Base-by-base conservation (phyloP, 2,329 filamentous ascomycete genomes). In the Ascochyta fabae region DNA sequence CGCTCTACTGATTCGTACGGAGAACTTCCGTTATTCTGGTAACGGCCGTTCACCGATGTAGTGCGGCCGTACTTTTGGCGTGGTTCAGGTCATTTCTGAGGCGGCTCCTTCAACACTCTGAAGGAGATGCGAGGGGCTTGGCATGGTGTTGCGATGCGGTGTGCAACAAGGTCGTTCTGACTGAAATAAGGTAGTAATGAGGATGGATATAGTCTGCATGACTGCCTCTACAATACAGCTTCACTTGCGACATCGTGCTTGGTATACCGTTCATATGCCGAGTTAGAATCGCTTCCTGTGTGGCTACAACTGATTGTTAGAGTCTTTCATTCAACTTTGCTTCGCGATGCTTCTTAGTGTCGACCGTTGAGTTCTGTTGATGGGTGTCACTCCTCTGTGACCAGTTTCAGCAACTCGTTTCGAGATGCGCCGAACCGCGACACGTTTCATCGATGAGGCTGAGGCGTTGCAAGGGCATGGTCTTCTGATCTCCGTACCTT, bases 351-450 rank as follows among this genome's bases (percentile, higher is more conserved):
- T 9, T 10, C 16, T 35, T 24, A 16, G 4, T 13, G 3, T 10
- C 26, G 33, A 33, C 38, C 19, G 9, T 16, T 36, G 42, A 43
- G 43, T 34, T 39, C 33, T 27, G 31, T 22, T 23, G 46, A 51
- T 38, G 42, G 52, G 34, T 53, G 48, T 51, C 15, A 46, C 23
- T 16, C 34, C 24, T 44, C 34, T 46, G 52, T 51, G 27, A 38
- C 47, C 22, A 33, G 63, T 64, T 66, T 64, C 60, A 66, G 56
- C 35, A 33, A 27, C 33, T 45, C 26, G 58, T 62, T 60, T 48
- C 24, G 22, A 33, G 43, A 49, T 53, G 38, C 16, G 27, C 23
- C 44, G 49, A 48, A 57, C 43, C 57, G 45, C 41, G 16, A 43
- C 26, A 41, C 39, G 65, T 67, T 66, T 64, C 59, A 61, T 29